Percentiles rank a stretch among this genome's conserved stretches.
phyloP scores from a whole-genome alignment of 1,139 yeast genomes.

The Yamadazyma triangularis region DNA sequence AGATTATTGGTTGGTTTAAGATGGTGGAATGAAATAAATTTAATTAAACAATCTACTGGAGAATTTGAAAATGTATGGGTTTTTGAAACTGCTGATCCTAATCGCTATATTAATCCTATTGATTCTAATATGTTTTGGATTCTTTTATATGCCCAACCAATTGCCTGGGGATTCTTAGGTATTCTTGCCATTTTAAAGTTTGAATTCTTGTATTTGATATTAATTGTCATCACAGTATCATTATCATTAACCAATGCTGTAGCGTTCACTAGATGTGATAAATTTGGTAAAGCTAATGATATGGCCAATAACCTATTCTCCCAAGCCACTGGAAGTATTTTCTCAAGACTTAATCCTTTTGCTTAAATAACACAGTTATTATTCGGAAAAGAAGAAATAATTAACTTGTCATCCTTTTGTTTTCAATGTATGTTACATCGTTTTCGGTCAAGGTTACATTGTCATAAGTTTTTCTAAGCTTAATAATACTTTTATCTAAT shows the following conservation, averaged over 20 bases:
- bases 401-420: too few species aligned
- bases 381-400: too few species aligned
- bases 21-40: conserved; percentile 83
- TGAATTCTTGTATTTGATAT: conserved; percentile 66
- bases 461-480: conserved; percentile 6
- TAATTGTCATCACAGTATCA: conserved; percentile 62
- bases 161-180: conserved; percentile 69
- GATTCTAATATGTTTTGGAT: conserved; percentile 90
- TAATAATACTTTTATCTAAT: conserved; percentile 4
- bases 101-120: conserved; percentile 80
- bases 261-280: conserved; percentile 90
- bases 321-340: conserved; percentile 42
- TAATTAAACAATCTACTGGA: conserved; percentile 43
- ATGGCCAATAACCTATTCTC: conserved; percentile 49
- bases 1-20: conserved; percentile 84
- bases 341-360: conserved; percentile 51
- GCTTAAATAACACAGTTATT: not conserved
- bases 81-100: conserved; percentile 82
- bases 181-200: conserved; percentile 73
- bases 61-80: conserved; percentile 74
- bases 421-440: too few species aligned
- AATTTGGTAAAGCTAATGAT: conserved; percentile 71
- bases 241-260: conserved; percentile 77
- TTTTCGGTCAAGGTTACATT: too few species aligned
- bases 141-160: conserved; percentile 69